Conservation (phyloP, 306 rosid genomes). For the Vicia faba region DNA sequence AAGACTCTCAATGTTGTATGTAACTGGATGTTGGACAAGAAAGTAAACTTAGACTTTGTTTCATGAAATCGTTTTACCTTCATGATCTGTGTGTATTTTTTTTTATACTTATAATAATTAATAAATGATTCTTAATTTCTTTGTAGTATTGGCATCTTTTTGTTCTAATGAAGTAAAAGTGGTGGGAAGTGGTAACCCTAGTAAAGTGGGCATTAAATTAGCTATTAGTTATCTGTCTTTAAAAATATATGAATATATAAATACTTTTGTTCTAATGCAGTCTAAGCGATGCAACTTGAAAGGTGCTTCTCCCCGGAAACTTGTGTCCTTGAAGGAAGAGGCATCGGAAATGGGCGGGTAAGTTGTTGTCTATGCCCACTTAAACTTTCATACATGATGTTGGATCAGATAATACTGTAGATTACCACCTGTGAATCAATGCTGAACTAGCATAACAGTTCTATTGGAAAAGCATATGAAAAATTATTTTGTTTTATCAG, state of each 20-base stretch:
- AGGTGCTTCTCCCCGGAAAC: slow-evolving; percentile 59
- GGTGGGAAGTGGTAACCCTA: not conserved
- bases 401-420: slow-evolving; percentile 22
- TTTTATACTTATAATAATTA: not conserved
- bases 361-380: slow-evolving; percentile 47
- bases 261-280: slow-evolving; percentile 49
- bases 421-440: not conserved
- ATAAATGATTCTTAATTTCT: not conserved
- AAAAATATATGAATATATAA: not conserved
- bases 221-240: not conserved
- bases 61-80: not conserved
- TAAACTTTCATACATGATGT: slow-evolving; percentile 16
- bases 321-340: slow-evolving; percentile 80
- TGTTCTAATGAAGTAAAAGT: not conserved
- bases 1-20: no score
- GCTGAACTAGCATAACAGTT: slow-evolving; percentile 1
- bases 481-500: slow-evolving; percentile 9
- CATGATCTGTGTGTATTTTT: not conserved
- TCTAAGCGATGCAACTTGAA: slow-evolving; percentile 82
- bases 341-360: slow-evolving; percentile 98
- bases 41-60: not conserved
- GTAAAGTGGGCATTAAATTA: slow-evolving; percentile 2
- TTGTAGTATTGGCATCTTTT: not conserved
- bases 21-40: no score
- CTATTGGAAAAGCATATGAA: slow-evolving; percentile 1